Evolutionary conservation across 345 rosid species (phyloP).

Genomic region (Xanthoceras sorbifolium): DNA sequence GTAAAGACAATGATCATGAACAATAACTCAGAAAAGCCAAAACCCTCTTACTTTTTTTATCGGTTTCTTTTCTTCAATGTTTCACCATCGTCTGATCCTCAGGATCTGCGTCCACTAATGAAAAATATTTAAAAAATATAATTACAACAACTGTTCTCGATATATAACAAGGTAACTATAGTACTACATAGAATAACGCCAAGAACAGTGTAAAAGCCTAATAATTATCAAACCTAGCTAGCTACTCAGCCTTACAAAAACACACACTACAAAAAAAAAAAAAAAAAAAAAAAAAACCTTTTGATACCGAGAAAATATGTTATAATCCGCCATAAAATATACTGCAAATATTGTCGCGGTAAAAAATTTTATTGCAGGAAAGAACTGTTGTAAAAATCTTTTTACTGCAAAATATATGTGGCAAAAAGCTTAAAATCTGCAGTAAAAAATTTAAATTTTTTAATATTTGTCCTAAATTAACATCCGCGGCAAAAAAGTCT

Average conservation of each 20-base stretch:
- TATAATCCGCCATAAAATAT: too few relatives aligned
- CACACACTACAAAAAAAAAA: too few relatives aligned
- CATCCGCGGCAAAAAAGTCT: too few relatives aligned
- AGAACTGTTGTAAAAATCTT: too few relatives aligned
- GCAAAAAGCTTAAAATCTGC: too few relatives aligned
- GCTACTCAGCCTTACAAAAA: neutral
- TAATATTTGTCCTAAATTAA: too few relatives aligned
- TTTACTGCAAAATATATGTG: too few relatives aligned
- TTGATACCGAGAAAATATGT: too few relatives aligned
- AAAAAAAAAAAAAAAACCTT: too few relatives aligned
- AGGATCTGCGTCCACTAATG: conserved; percentile 10
- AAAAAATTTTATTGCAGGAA: too few relatives aligned
- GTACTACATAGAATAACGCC: neutral
- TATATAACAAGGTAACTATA: neutral
- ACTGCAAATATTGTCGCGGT: too few relatives aligned
- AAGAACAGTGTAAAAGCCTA: neutral
- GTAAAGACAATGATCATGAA: neutral
- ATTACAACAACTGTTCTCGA: neutral
- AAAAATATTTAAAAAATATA: neutral
- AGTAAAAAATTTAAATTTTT: too few relatives aligned
- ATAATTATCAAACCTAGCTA: neutral
- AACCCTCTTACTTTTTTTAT: conserved; percentile 14
- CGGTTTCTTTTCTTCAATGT: conserved; percentile 19
- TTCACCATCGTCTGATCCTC: conserved; percentile 18
- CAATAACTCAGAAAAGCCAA: neutral